Conservation (phyloP, 2,329 filamentous ascomycete genomes). For the Pseudonectria foliicola region DNA sequence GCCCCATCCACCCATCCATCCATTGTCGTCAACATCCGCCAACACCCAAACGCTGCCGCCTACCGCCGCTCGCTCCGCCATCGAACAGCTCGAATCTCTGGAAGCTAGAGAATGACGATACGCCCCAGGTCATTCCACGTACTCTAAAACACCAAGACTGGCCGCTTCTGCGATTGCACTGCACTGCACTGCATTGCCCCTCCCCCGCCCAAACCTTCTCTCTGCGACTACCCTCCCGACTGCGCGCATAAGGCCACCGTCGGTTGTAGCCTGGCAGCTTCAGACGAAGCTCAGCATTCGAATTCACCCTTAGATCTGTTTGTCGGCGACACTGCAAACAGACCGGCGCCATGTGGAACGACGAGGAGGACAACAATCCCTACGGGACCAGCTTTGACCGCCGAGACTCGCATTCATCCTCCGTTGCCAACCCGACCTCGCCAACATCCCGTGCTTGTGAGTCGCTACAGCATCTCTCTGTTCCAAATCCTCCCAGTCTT, state of each 20-base stretch:
- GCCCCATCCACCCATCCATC: conserved; percentile 12
- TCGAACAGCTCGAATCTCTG: conserved; percentile 1
- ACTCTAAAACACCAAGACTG: conserved; percentile 5
- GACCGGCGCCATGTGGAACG: conserved; percentile 75
- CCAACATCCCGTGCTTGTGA: conserved; percentile 52
- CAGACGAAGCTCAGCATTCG: conserved; percentile 12
- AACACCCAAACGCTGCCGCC: conserved; percentile 2
- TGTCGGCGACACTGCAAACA: conserved; percentile 8
- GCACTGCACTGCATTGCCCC: conserved; percentile 11
- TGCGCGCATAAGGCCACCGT: conserved; percentile 14
- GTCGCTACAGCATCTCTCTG: conserved; percentile 20
- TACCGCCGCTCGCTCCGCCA: conserved; percentile 6
- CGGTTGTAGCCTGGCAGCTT: conserved; percentile 7
- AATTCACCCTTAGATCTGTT: neutral
- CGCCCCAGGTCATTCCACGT: conserved; percentile 7
- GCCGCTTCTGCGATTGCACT: conserved; percentile 7
- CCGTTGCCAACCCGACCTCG: conserved; percentile 57
- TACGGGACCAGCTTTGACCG: conserved; percentile 88
- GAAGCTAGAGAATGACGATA: conserved; percentile 15
- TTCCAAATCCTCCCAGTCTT: neutral
- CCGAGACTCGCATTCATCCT: conserved; percentile 70
- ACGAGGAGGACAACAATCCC: conserved; percentile 93
- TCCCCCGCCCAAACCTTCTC: conserved; percentile 8
- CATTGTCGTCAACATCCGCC: conserved; percentile 3
- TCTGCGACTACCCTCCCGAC: conserved; percentile 9